A percentile compares a stretch with the other conserved stretches of the same genome.
These are phyloP conservation scores for Cenchrus purpureus DNA, from an alignment of 176 grass and related monocot species.

Conservation along the genomic window DNA sequence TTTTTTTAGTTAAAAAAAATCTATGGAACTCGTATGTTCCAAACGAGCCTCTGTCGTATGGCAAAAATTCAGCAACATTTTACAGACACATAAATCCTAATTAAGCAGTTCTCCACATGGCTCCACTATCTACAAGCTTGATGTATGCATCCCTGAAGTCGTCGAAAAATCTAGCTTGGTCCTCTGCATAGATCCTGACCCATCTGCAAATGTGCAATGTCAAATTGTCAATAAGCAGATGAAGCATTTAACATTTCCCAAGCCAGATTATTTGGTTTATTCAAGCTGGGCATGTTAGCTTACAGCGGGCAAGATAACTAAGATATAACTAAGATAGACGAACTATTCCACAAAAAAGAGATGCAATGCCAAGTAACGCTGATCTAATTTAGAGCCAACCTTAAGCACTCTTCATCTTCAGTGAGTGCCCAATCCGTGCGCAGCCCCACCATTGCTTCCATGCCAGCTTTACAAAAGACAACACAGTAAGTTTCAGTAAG, in stretches of 20 bases:
- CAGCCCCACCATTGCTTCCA: slow-evolving; percentile 80
- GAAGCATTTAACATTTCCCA: slow-evolving; percentile 3
- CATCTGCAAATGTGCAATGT: slow-evolving; percentile 57
- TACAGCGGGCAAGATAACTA: neutral
- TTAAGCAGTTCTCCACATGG: slow-evolving; percentile 62
- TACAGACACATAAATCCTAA: neutral
- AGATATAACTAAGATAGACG: neutral
- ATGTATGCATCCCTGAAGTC: slow-evolving; percentile 78
- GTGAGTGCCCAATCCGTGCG: slow-evolving; percentile 75
- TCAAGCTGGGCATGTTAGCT: neutral
- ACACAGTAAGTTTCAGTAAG: neutral
- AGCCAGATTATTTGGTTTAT: neutral
- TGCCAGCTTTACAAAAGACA: slow-evolving; percentile 62
- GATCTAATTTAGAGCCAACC: slow-evolving; percentile 33
- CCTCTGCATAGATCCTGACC: slow-evolving; percentile 73
- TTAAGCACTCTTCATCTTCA: slow-evolving; percentile 89
- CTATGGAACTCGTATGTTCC: neutral
- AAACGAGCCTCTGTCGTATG: neutral
- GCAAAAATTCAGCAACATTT: neutral
- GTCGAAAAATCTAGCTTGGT: slow-evolving; percentile 75
- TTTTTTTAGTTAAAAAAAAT: neutral
- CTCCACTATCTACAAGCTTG: slow-evolving; percentile 84
- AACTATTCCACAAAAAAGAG: neutral
- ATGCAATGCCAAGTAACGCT: neutral
- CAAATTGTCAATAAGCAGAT: slow-evolving; percentile 17